Evolutionary conservation across 192 early-diverging fungal species (phyloP).

Genomic region (Coemansia sp.): DNA sequence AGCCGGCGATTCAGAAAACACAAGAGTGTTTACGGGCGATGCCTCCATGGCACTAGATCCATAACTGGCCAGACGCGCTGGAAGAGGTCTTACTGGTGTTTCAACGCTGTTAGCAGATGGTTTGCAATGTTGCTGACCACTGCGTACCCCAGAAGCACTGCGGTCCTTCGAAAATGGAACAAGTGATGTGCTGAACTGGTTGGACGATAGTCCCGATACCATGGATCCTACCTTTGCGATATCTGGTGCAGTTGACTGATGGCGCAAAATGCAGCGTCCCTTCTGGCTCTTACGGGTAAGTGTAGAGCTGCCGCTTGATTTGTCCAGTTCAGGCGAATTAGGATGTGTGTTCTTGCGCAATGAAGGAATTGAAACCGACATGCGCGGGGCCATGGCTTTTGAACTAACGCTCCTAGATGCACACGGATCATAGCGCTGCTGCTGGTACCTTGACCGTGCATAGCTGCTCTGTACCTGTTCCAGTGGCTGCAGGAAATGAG

Average conservation of each 20-base stretch:
- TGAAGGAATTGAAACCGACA: constrained; percentile 42
- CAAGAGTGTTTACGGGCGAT: constrained; percentile 48
- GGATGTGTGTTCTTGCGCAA: constrained; percentile 11
- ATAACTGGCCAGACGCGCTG: constrained; percentile 40
- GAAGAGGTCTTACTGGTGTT: constrained; percentile 24
- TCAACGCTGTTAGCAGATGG: not conserved
- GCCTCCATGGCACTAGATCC: constrained; percentile 27
- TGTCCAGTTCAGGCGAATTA: not conserved
- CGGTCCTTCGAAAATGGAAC: not conserved
- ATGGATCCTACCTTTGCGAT: constrained; percentile 1
- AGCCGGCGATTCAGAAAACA: constrained; percentile 30
- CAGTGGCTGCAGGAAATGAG: constrained; percentile 46
- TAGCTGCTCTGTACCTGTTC: constrained; percentile 32
- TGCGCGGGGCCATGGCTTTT: constrained; percentile 13
- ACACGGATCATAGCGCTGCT: constrained; percentile 47
- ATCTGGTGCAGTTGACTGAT: constrained; percentile 45
- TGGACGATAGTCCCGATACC: not conserved
- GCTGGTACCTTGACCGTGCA: constrained; percentile 43
- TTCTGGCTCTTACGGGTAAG: not conserved
- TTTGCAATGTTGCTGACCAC: not conserved
- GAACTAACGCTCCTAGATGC: constrained; percentile 6
- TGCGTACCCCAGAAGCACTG: not conserved
- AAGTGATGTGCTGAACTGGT: not conserved
- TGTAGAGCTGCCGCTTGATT: constrained; percentile 7
- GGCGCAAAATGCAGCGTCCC: constrained; percentile 23